Percentiles rank a stretch among this genome's conserved stretches.
Conservation (phyloP, 345 rosid genomes). For the Populus deltoides region DNA sequence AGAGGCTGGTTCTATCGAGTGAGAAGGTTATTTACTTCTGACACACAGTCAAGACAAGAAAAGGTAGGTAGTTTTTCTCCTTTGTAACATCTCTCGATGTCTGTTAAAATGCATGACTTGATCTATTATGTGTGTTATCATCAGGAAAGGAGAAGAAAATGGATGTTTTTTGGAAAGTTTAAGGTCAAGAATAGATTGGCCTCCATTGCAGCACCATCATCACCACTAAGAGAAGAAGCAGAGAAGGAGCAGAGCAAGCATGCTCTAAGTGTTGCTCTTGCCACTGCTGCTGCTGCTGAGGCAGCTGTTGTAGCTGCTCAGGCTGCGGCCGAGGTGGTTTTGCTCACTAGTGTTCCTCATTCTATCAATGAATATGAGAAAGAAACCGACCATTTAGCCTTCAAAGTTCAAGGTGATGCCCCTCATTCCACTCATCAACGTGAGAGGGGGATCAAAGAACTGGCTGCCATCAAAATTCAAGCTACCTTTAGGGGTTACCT, state of each 20-base stretch:
- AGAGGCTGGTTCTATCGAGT: conserved; percentile 66
- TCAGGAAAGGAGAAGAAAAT: conserved; percentile 66
- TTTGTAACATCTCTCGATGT: not conserved
- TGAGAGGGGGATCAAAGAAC: conserved; percentile 30
- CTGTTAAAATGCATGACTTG: conserved; percentile 1
- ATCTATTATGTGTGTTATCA: conserved; percentile 4
- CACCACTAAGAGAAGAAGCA: conserved; percentile 27
- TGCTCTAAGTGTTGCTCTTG: conserved; percentile 45
- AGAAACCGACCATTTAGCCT: conserved; percentile 20
- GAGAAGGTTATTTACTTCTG: conserved; percentile 66
- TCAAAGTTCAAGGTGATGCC: conserved; percentile 17
- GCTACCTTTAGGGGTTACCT: conserved; percentile 70
- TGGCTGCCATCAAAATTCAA: conserved; percentile 64
- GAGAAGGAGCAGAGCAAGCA: conserved; percentile 43
- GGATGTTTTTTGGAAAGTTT: conserved; percentile 60
- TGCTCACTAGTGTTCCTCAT: conserved; percentile 34
- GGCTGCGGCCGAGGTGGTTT: conserved; percentile 49
- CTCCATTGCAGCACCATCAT: conserved; percentile 48
- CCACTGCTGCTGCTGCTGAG: conserved; percentile 57
- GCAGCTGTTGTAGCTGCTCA: conserved; percentile 53
- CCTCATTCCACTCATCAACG: conserved; percentile 9
- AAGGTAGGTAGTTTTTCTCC: conserved; percentile 43
- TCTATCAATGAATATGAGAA: conserved; percentile 27
- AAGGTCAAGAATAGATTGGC: conserved; percentile 43
- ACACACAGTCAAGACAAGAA: conserved; percentile 41